phyloP scores from a whole-genome alignment of 140 eudicot genomes.

The Oenanthe javanica region DNA sequence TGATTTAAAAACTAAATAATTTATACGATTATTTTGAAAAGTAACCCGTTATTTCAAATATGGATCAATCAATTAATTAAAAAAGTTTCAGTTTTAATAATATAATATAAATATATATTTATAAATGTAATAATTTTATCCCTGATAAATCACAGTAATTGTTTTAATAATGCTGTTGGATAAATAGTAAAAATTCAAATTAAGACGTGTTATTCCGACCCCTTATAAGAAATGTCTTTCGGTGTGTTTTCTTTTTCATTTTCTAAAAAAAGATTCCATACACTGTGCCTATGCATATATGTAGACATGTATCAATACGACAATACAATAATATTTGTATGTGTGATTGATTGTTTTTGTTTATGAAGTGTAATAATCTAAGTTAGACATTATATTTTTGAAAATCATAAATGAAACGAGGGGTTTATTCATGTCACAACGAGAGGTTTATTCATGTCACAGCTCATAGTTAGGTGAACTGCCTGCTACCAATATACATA shows the following conservation, averaged over 20 bases:
- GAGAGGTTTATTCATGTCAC: constrained; percentile 25
- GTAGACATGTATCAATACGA: neutral
- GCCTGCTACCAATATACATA: constrained; percentile 29
- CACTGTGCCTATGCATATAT: neutral
- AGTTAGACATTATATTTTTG: neutral
- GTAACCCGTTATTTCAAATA: too few species aligned
- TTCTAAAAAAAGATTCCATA: neutral
- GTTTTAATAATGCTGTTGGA: too few species aligned
- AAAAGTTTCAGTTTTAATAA: too few species aligned
- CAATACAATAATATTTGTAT: neutral
- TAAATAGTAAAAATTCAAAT: too few species aligned
- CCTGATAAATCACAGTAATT: too few species aligned
- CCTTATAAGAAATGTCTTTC: too few species aligned
- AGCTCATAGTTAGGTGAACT: constrained; percentile 76
- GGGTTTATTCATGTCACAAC: constrained; percentile 27
- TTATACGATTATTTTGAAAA: too few species aligned
- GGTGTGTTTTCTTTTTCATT: neutral
- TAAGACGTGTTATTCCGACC: too few species aligned
- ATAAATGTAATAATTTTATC: too few species aligned
- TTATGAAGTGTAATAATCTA: neutral
- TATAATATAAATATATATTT: too few species aligned
- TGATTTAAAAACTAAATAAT: too few species aligned
- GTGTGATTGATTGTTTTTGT: constrained; percentile 2
- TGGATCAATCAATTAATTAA: too few species aligned
- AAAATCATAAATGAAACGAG: constrained; percentile 31